These are phyloP conservation scores for Botrytis paeoniae DNA, from an alignment of 2,329 filamentous ascomycete genomes.

Conservation along the genomic window DNA sequence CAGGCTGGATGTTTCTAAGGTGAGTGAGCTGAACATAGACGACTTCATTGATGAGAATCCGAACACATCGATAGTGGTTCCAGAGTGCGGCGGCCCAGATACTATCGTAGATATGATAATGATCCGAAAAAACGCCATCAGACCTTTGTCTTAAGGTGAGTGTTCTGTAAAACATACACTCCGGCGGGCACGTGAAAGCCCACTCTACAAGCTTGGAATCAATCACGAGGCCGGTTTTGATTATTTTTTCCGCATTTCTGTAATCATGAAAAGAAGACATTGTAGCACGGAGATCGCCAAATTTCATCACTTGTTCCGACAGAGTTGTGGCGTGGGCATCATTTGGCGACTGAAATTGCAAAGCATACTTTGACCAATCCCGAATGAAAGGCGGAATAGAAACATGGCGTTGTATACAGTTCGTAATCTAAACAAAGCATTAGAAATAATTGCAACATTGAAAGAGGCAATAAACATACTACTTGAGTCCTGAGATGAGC, in stretches of 20 bases:
- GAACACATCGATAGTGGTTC: slow-evolving; percentile 31
- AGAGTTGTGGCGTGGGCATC: slow-evolving; percentile 40
- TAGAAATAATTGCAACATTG: slow-evolving; percentile 23
- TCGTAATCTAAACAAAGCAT: slow-evolving; percentile 44
- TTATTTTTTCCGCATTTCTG: slow-evolving; percentile 25
- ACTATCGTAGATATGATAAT: slow-evolving; percentile 33
- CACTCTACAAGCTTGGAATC: slow-evolving; percentile 28
- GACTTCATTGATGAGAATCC: slow-evolving; percentile 33
- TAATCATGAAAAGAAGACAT: slow-evolving; percentile 32
- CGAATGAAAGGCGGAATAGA: slow-evolving; percentile 49
- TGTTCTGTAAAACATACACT: slow-evolving; percentile 26
- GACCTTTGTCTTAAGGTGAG: slow-evolving; percentile 20
- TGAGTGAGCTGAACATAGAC: slow-evolving; percentile 29
- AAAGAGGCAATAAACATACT: slow-evolving; percentile 19
- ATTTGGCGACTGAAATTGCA: slow-evolving; percentile 25
- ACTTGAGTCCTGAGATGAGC: slow-evolving; percentile 46
- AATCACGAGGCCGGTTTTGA: slow-evolving; percentile 22
- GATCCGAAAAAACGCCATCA: slow-evolving; percentile 31
- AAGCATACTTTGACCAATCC: slow-evolving; percentile 41
- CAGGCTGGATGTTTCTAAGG: slow-evolving; percentile 21
- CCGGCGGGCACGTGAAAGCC: slow-evolving; percentile 21
- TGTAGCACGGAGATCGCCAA: slow-evolving; percentile 29
- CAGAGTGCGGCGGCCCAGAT: slow-evolving; percentile 33
- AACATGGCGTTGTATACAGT: slow-evolving; percentile 49
- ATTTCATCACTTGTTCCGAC: slow-evolving; percentile 40